These are phyloP conservation scores for Mucor circinelloides DNA, from an alignment of 371 early-diverging fungal species.

Conservation along the genomic window DNA sequence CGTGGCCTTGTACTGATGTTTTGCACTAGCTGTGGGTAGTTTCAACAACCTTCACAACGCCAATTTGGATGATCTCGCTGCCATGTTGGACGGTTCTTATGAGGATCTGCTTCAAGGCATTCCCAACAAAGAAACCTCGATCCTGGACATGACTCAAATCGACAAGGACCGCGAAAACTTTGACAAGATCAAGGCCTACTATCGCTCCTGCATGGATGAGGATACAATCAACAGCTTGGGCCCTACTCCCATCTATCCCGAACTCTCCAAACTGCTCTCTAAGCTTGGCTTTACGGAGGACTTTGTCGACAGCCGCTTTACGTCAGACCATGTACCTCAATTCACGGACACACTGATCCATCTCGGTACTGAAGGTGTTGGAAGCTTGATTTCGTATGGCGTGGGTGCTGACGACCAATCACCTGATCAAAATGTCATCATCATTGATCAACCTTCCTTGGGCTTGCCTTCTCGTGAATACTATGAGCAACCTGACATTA, in stretches of 20 bases:
- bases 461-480: conserved; percentile 60
- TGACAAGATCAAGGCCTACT: conserved; percentile 47
- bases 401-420: conserved; percentile 46
- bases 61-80: conserved; percentile 31
- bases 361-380: conserved; percentile 10
- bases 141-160: conserved; percentile 3
- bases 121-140: background rate
- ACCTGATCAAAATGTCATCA: conserved; percentile 40
- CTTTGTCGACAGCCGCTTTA: background rate
- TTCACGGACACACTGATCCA: conserved; percentile 15
- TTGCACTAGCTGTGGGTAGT: conserved; percentile 28
- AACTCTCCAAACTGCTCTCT: background rate
- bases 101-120: conserved; percentile 14
- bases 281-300: background rate
- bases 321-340: background rate
- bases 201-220: conserved; percentile 59
- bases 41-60: conserved; percentile 29
- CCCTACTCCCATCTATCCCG: conserved; percentile 46
- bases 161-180: conserved; percentile 44
- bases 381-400: conserved; percentile 30
- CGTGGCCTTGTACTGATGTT: too few species aligned
- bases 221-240: conserved; percentile 43
- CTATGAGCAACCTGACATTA: conserved; percentile 39
- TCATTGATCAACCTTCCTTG: conserved; percentile 43
- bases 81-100: conserved; percentile 27